phyloP scores from a whole-genome alignment of 352 stramenopile genomes.

The Phytopythium litorale region DNA sequence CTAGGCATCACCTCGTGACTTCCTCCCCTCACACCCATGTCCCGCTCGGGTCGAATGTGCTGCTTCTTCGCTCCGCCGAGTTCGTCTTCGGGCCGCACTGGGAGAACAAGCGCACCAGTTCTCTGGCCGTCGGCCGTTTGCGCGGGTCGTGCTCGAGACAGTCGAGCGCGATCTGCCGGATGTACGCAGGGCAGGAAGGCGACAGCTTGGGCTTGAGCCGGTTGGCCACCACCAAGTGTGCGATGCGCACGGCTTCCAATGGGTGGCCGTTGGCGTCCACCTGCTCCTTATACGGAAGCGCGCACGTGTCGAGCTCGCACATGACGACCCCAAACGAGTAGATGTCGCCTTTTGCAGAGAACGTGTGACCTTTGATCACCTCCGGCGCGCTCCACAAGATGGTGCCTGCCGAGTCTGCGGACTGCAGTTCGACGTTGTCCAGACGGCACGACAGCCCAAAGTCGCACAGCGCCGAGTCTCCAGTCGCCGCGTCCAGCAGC shows the following conservation, averaged over 20 bases:
- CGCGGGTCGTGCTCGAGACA: conserved; percentile 36
- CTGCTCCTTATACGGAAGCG: conserved; percentile 24
- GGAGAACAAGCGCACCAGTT: conserved; percentile 10
- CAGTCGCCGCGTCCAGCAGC: conserved; percentile 30
- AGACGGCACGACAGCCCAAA: conserved; percentile 31
- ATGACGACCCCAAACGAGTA: conserved; percentile 58
- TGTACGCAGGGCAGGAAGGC: conserved; percentile 30
- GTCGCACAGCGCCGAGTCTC: conserved; percentile 44
- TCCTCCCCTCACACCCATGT: not conserved
- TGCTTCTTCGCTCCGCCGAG: not conserved
- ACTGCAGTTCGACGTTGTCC: conserved; percentile 13
- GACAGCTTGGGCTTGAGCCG: conserved; percentile 26
- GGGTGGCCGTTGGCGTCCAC: conserved; percentile 20
- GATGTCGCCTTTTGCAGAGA: conserved; percentile 42
- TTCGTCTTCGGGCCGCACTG: not conserved
- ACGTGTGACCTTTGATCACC: conserved; percentile 30
- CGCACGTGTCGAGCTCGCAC: conserved; percentile 52
- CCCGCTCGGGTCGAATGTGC: not conserved
- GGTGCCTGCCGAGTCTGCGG: conserved; percentile 14
- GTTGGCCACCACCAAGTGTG: conserved; percentile 25
- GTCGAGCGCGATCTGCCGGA: conserved; percentile 26
- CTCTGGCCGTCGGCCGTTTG: conserved; percentile 24
- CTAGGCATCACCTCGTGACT: not conserved
- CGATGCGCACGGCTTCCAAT: conserved; percentile 18
- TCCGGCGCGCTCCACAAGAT: conserved; percentile 49